phyloP scores from a whole-genome alignment of 306 rosid genomes.

The Glycine tomentella region DNA sequence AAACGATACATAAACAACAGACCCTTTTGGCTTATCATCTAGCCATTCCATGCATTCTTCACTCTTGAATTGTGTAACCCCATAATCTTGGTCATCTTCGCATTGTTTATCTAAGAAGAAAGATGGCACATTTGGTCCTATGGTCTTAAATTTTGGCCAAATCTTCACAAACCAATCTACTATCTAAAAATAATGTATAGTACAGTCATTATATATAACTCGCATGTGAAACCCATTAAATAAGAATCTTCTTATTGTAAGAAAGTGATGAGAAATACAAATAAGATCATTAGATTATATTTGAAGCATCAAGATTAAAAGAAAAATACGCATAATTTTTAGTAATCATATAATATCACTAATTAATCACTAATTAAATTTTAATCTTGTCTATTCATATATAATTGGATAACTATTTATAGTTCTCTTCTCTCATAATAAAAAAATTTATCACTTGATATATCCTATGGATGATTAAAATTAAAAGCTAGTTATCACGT shows the following conservation, averaged over 20 bases:
- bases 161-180: conserved; percentile 46
- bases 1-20: conserved; percentile 46
- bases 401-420: no score
- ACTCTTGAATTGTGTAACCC: conserved; percentile 37
- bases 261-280: background rate
- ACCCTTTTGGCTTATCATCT: conserved; percentile 42
- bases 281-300: background rate
- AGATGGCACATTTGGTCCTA: conserved; percentile 59
- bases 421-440: no score
- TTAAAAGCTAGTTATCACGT: no score
- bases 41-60: conserved; percentile 54
- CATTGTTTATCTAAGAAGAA: conserved; percentile 48
- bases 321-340: no score
- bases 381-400: no score
- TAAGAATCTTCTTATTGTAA: no score
- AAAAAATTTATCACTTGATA: no score
- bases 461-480: no score
- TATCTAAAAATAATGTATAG: conserved; percentile 5
- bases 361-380: no score
- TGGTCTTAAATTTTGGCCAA: conserved; percentile 50
- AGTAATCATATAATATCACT: no score
- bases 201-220: background rate
- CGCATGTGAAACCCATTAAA: no score
- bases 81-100: conserved; percentile 51
- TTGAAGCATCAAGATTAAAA: background rate